These are phyloP conservation scores for Tolypocladium tropicale DNA, from an alignment of 2,329 filamentous ascomycete genomes.

Conservation along the genomic window DNA sequence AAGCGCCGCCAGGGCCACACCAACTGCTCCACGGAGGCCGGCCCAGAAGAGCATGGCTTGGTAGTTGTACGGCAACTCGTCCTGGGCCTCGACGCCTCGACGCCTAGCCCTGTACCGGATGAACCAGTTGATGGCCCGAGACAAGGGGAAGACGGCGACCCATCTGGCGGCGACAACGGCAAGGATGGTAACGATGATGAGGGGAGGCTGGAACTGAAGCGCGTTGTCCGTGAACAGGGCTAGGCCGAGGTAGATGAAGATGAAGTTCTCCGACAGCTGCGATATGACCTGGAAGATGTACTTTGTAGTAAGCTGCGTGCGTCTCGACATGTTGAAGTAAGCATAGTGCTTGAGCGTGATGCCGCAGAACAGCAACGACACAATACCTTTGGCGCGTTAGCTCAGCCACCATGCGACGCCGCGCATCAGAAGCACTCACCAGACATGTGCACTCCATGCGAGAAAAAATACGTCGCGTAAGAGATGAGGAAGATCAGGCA, in stretches of 20 bases:
- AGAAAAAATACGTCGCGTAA: constrained; percentile 96
- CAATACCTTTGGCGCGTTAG: constrained; percentile 55
- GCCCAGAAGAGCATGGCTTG: constrained; percentile 99
- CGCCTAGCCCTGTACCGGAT: constrained; percentile 76
- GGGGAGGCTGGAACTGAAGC: constrained; percentile 83
- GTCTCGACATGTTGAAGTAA: constrained; percentile 99
- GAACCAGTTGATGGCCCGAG: constrained; percentile 82
- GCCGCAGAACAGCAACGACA: constrained; percentile 92
- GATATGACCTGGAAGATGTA: constrained; percentile 93
- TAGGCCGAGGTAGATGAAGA: constrained; percentile 96
- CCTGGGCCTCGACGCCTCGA: constrained; percentile 61
- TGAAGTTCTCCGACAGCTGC: constrained; percentile 96
- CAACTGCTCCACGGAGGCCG: constrained; percentile 86
- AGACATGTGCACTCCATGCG: constrained; percentile 90
- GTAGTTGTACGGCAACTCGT: constrained; percentile 89
- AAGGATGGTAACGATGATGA: constrained; percentile 85
- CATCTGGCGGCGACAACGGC: constrained; percentile 90
- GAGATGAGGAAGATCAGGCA: constrained; percentile 89
- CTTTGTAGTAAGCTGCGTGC: constrained; percentile 95
- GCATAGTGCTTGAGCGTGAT: constrained; percentile 98
- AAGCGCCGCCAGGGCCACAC: constrained; percentile 85
- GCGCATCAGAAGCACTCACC: constrained; percentile 45
- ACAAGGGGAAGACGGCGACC: constrained; percentile 90
- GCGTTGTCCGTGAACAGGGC: constrained; percentile 88
- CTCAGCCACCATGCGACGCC: background rate